Evolutionary conservation across 768 basidiomycete species (phyloP).

Genomic region (Leccinum disarticulatum): DNA sequence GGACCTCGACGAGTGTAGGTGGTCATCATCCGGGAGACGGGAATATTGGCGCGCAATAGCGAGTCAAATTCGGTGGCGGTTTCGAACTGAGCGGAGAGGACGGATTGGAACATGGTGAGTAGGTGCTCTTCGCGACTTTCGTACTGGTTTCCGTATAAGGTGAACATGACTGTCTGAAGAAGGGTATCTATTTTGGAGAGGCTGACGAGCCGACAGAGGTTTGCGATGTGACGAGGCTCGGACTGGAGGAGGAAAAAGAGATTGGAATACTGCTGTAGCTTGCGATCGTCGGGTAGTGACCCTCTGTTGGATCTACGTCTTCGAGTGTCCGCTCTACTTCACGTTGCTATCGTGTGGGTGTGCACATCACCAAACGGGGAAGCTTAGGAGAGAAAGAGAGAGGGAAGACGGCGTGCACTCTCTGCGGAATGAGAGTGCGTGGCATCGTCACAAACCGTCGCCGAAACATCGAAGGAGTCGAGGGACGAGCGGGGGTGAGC

Average conservation of each 20-base stretch:
- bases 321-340: constrained; percentile 95
- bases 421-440: no score
- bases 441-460: no score
- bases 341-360: constrained; percentile 61
- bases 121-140: constrained; percentile 98
- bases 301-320: constrained; percentile 91
- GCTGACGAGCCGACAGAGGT: constrained; percentile 93
- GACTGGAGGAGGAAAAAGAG: constrained; percentile 98
- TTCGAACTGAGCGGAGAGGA: constrained; percentile 97
- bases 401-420: no score
- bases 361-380: background rate
- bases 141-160: constrained; percentile 98
- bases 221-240: constrained; percentile 95
- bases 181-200: constrained; percentile 97
- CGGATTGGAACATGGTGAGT: constrained; percentile 99
- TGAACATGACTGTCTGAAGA: constrained; percentile 99
- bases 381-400: no score
- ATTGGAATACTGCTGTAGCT: constrained; percentile 94
- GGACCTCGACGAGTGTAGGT: constrained; percentile 99
- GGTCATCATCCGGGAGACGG: constrained; percentile 99
- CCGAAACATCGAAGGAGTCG: no score
- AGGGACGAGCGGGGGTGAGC: no score
- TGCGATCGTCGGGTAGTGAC: constrained; percentile 94
- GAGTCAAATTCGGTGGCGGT: constrained; percentile 99
- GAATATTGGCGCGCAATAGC: constrained; percentile 95